Conservation (phyloP, 2,329 filamentous ascomycete species). For the Penicillium sp. region DNA sequence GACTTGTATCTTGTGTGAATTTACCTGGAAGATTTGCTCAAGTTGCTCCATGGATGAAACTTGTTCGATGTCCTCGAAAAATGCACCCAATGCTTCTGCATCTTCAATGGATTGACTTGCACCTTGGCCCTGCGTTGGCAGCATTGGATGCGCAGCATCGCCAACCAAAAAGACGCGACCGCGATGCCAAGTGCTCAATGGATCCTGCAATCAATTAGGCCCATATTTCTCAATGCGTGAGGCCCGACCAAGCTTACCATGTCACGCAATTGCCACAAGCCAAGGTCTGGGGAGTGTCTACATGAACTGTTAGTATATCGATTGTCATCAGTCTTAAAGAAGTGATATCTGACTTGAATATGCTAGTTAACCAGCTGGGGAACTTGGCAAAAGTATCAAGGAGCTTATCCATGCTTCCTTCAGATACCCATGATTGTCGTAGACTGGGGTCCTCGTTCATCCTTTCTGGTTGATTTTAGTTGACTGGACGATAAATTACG, state of each 20-base stretch:
- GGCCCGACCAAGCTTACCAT: conserved; percentile 28
- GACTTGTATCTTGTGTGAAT: no score
- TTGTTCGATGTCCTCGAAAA: conserved; percentile 7
- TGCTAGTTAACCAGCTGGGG: conserved; percentile 37
- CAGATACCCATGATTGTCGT: conserved; percentile 42
- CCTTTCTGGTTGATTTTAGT: conserved; percentile 25
- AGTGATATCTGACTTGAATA: conserved; percentile 19
- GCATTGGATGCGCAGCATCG: conserved; percentile 19
- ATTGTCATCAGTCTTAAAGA: background rate
- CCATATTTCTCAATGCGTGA: accelerated
- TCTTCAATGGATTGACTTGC: conserved; percentile 47
- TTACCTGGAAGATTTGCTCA: conserved; percentile 5
- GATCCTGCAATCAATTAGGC: conserved; percentile 24
- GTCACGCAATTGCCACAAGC: conserved; percentile 50
- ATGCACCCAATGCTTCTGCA: conserved; percentile 40
- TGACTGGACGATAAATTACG: background rate
- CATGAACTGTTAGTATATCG: background rate
- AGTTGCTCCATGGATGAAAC: conserved; percentile 1
- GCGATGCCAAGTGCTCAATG: conserved; percentile 34
- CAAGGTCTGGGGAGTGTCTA: conserved; percentile 26
- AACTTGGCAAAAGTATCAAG: conserved; percentile 45
- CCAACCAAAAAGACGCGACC: conserved; percentile 17
- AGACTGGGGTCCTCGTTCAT: conserved; percentile 36
- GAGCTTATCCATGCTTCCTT: conserved; percentile 36
- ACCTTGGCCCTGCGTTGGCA: conserved; percentile 27